Evolutionary conservation across 148 eudicot genomes (phyloP).

Genomic region (Salicornia ramosissima): DNA sequence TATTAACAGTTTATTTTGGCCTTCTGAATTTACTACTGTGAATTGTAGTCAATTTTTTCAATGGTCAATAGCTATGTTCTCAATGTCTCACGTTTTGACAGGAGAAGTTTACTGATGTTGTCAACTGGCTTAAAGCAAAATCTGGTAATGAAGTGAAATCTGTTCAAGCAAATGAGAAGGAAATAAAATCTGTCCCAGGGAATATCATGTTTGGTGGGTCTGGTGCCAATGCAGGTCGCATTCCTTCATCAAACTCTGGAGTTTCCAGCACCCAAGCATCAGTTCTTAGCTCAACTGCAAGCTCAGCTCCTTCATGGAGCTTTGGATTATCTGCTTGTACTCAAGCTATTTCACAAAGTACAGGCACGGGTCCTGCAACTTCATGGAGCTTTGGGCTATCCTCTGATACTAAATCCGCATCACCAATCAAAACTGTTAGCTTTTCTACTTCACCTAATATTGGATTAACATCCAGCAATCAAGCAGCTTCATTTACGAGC

Average conservation of each 20-base stretch:
- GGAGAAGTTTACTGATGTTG: constrained; percentile 83
- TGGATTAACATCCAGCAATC: constrained; percentile 24
- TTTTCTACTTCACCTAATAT: constrained; percentile 22
- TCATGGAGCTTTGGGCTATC: constrained; percentile 29
- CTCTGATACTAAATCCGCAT: constrained; percentile 19
- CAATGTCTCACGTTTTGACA: constrained; percentile 22
- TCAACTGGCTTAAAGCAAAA: constrained; percentile 75
- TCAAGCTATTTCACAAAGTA: constrained; percentile 27
- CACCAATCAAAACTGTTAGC: constrained; percentile 18
- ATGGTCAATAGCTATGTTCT: constrained; percentile 1
- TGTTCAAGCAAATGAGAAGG: constrained; percentile 40
- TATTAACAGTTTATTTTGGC: too few relatives aligned
- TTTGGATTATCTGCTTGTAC: constrained; percentile 34
- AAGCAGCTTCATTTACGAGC: constrained; percentile 12
- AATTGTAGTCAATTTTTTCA: not conserved
- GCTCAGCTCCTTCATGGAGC: constrained; percentile 28
- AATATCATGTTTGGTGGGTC: constrained; percentile 31
- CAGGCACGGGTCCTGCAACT: constrained; percentile 22
- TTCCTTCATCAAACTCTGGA: constrained; percentile 43
- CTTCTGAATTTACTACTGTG: too few relatives aligned
- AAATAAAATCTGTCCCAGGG: constrained; percentile 27
- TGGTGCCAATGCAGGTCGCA: constrained; percentile 29
- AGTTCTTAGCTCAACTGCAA: constrained; percentile 16
- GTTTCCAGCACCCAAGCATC: constrained; percentile 23
- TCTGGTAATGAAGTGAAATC: constrained; percentile 36